Conservation (phyloP, 768 basidiomycete species). For the Xanthoconium stramineum region DNA sequence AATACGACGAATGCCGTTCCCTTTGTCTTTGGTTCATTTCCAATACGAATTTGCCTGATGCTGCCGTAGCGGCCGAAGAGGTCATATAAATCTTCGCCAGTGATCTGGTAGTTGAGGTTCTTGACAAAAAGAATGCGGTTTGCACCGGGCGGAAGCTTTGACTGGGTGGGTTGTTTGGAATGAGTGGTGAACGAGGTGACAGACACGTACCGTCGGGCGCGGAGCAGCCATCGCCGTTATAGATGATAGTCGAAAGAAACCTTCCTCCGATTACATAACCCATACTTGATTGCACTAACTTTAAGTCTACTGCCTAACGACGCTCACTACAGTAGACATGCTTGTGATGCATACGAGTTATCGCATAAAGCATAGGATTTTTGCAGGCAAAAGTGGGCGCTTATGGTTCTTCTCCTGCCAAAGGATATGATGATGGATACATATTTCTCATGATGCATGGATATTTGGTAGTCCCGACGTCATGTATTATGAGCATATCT, state of each 20-base stretch:
- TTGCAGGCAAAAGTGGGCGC: too few relatives aligned
- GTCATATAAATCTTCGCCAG: constrained; percentile 93
- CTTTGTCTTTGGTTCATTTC: constrained; percentile 87
- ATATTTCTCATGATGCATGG: too few relatives aligned
- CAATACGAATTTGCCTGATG: constrained; percentile 92
- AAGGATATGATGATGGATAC: too few relatives aligned
- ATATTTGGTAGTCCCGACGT: too few relatives aligned
- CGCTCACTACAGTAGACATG: neutral
- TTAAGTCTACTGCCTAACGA: too few relatives aligned
- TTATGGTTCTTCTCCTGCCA: too few relatives aligned
- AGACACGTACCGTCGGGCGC: constrained; percentile 57
- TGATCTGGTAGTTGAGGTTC: constrained; percentile 90
- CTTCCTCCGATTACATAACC: constrained; percentile 20
- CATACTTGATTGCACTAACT: neutral
- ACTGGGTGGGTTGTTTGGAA: constrained; percentile 36
- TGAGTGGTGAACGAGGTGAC: neutral
- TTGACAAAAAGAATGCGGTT: constrained; percentile 92
- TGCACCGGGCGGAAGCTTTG: constrained; percentile 88
- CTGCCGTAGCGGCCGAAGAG: constrained; percentile 97
- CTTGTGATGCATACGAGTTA: too few relatives aligned
- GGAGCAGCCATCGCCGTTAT: constrained; percentile 53
- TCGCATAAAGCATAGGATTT: too few relatives aligned
- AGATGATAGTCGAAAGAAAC: constrained; percentile 6
- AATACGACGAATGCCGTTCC: constrained; percentile 97
- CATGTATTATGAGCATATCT: too few relatives aligned